Conservation (phyloP, 768 basidiomycete species). For the Auriscalpium vulgare region DNA sequence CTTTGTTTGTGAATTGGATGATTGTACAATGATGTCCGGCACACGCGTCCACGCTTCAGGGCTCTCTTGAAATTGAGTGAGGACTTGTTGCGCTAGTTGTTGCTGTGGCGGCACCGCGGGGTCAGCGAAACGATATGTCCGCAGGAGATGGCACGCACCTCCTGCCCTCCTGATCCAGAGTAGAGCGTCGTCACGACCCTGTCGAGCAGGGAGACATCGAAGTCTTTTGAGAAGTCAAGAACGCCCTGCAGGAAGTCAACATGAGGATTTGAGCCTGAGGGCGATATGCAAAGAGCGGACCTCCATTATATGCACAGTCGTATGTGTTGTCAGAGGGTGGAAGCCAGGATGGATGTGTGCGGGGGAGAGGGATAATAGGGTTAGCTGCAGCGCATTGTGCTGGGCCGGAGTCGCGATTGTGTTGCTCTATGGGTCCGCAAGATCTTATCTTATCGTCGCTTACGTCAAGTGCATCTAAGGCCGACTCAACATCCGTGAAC, state of each 20-base stretch:
- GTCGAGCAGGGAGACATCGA: constrained; percentile 90
- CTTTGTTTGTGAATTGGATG: constrained; percentile 81
- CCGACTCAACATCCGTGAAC: neutral
- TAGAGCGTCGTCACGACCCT: constrained; percentile 90
- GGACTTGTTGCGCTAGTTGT: constrained; percentile 89
- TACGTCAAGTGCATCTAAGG: too few relatives aligned
- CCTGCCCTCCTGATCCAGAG: constrained; percentile 62
- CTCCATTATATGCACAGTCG: too few relatives aligned
- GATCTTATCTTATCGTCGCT: too few relatives aligned
- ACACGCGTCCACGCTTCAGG: constrained; percentile 97
- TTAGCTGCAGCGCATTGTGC: neutral
- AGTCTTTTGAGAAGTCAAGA: constrained; percentile 88
- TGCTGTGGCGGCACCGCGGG: constrained; percentile 43
- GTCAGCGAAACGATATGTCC: constrained; percentile 1
- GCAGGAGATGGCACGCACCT: constrained; percentile 44
- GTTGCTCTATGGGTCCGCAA: neutral
- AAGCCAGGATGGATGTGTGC: neutral
- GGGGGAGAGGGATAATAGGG: neutral
- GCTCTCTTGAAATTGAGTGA: constrained; percentile 95
- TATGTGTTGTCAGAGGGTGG: neutral
- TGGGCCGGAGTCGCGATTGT: neutral
- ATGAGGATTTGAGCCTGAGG: too few relatives aligned
- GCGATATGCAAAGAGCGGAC: too few relatives aligned
- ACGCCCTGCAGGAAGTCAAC: constrained; percentile 45
- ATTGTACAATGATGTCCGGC: constrained; percentile 82